Conservation (phyloP, 2,329 filamentous ascomycete genomes). For the Stylonectria norvegica region DNA sequence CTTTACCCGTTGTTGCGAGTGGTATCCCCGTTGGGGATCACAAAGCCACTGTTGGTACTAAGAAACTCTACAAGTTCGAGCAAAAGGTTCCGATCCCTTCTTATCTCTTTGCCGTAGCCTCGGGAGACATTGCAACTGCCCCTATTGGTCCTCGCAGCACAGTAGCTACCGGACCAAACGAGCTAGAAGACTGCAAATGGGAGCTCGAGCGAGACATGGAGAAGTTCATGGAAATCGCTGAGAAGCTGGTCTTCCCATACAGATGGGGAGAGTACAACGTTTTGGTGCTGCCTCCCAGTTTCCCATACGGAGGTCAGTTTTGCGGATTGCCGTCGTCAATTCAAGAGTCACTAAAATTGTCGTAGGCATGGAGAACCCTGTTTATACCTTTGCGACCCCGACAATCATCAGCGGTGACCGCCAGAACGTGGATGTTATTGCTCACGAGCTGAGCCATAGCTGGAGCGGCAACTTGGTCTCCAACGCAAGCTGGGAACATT, state of each 20-base stretch:
- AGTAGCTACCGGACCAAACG: slow-evolving; percentile 85
- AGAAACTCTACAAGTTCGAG: slow-evolving; percentile 76
- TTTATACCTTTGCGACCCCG: slow-evolving; percentile 93
- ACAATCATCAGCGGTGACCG: slow-evolving; percentile 88
- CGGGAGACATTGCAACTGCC: slow-evolving; percentile 80
- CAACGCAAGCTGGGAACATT: slow-evolving; percentile 78
- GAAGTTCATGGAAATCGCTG: slow-evolving; percentile 83
- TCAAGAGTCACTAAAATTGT: slow-evolving; percentile 7
- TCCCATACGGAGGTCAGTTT: slow-evolving; percentile 73
- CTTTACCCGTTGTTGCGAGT: slow-evolving; percentile 86
- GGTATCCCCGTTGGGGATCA: slow-evolving; percentile 60
- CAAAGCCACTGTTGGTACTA: slow-evolving; percentile 41
- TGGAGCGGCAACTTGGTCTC: slow-evolving; percentile 89
- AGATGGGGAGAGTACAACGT: slow-evolving; percentile 96
- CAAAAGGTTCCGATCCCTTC: slow-evolving; percentile 91
- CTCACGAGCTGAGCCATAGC: slow-evolving; percentile 72
- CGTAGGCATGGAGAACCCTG: slow-evolving; percentile 80
- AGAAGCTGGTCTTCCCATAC: slow-evolving; percentile 80
- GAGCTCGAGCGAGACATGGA: slow-evolving; percentile 90
- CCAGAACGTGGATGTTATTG: slow-evolving; percentile 94
- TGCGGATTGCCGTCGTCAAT: neutral
- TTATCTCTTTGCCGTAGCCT: slow-evolving; percentile 91
- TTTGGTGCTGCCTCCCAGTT: slow-evolving; percentile 82
- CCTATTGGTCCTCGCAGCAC: slow-evolving; percentile 79
- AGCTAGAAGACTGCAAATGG: slow-evolving; percentile 79